Base-by-base conservation (phyloP, 768 basidiomycete genomes). In the Boletus eberwhitei region DNA sequence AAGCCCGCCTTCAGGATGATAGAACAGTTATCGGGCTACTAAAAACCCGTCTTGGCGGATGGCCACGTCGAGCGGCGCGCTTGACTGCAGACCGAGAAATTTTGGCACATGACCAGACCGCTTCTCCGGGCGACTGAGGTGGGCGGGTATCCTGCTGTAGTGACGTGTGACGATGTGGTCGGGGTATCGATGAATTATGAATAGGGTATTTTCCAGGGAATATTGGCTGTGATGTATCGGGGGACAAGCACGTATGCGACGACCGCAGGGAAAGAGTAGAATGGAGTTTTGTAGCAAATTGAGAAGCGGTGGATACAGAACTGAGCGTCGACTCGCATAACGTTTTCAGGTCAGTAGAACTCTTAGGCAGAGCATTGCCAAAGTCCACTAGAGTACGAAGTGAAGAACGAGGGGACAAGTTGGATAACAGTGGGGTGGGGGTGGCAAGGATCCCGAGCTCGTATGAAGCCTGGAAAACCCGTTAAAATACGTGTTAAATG, bases 41-140 rank as follows among this genome's bases (percentile, higher is more conserved):
- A 31, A 68, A 58, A 39, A 68, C 52, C 31, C 65, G 67, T 46
- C 58, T 56, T 54, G 57, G 54, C 3, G 51, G 4, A 19, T 59
- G 50, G 9, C 62, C 56, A n/a, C 58, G 56, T 56, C 69, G 68
- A 54, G 68, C 58, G 41, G 66, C 57, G n/a, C 58, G 64, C 46
- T 70, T 70, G 8, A 38, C 16, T 34, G 54, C 21, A 35, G 69
- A 70, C 24, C 52, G 68, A 0, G 69, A 59, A 13, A 70, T 70
- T 46, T 72, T 70, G 32, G 69, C 69, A 60, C 69, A 70, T 34
- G 69, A 68, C 69, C 69, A 70, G 31, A 68, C 26, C 32, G 8
- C 36, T 22, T 60, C 55, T 49, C 48, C 57, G 5, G 58, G 36
- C 6, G 52, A 44, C 8, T n/a, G 53, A 40, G 55, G 44, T 48